phyloP scores from a whole-genome alignment of 2,329 filamentous ascomycete genomes.

The Leptographium procerum region DNA sequence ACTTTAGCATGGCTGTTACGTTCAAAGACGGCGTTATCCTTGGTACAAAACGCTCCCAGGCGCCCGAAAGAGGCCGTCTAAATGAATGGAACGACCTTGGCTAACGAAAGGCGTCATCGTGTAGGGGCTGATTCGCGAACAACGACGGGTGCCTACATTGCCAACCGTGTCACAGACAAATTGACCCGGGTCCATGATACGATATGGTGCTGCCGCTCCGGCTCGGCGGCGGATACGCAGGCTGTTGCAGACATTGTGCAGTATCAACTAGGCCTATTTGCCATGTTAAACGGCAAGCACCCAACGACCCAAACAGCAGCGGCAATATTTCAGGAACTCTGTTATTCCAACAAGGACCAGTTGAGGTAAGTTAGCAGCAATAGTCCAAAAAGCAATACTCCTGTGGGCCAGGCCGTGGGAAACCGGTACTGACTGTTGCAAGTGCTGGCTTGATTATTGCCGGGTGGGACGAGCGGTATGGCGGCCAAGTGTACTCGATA shows the following conservation, averaged over 20 bases:
- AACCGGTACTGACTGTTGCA: not conserved
- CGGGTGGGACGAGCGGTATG: slow-evolving; percentile 91
- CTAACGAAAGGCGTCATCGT: not conserved
- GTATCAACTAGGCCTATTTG: slow-evolving; percentile 89
- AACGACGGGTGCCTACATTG: slow-evolving; percentile 95
- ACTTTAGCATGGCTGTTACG: slow-evolving; percentile 87
- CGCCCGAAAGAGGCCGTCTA: too few species aligned
- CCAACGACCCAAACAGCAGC: slow-evolving; percentile 93
- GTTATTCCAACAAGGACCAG: slow-evolving; percentile 93
- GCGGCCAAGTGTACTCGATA: slow-evolving; percentile 95
- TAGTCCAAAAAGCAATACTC: too few species aligned
- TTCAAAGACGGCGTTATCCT: slow-evolving; percentile 98
- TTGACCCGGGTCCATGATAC: slow-evolving; percentile 97
- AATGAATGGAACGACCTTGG: too few species aligned
- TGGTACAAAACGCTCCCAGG: slow-evolving; percentile 29
- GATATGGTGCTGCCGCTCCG: slow-evolving; percentile 98
- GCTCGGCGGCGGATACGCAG: slow-evolving; percentile 94
- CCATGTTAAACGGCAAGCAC: slow-evolving; percentile 76
- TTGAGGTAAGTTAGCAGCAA: slow-evolving; percentile 56
- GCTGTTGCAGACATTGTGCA: slow-evolving; percentile 96
- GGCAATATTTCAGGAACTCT: slow-evolving; percentile 93
- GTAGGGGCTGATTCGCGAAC: slow-evolving; percentile 91
- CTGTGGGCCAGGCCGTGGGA: too few species aligned
- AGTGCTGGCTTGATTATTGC: slow-evolving; percentile 97
- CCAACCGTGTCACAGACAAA: slow-evolving; percentile 98